Evolutionary conservation across 371 early-diverging fungal species (phyloP).

Genomic region (Mortierella sp.): DNA sequence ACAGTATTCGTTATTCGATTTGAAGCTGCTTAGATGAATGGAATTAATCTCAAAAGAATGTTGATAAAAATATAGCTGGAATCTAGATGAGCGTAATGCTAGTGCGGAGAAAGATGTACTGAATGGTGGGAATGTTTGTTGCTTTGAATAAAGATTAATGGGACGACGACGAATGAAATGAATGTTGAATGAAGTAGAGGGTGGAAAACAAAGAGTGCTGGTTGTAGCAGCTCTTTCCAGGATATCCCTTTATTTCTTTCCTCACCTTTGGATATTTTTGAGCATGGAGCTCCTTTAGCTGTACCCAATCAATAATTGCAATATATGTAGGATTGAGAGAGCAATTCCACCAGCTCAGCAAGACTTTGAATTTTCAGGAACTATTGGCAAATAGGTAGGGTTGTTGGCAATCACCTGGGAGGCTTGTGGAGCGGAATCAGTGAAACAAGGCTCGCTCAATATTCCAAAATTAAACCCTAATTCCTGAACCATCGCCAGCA

Average conservation of each 20-base stretch:
- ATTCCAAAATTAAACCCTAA: no score
- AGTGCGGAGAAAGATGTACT: not conserved
- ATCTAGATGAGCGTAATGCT: not conserved
- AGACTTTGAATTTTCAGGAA: not conserved
- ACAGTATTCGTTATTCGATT: not conserved
- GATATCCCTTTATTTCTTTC: slow-evolving; percentile 1
- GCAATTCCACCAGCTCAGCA: no score
- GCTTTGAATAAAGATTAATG: not conserved
- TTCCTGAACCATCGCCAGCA: no score
- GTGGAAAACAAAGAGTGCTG: not conserved
- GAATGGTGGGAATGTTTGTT: not conserved
- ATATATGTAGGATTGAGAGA: not conserved
- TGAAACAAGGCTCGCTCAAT: no score
- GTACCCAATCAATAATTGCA: not conserved
- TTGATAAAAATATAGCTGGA: not conserved
- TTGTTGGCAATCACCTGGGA: not conserved
- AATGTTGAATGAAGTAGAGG: not conserved
- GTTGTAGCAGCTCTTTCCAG: not conserved
- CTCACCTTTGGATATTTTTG: not conserved
- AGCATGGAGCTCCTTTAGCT: not conserved
- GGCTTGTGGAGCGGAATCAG: no score
- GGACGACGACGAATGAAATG: not conserved
- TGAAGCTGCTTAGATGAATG: not conserved
- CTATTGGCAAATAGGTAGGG: not conserved
- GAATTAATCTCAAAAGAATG: not conserved